Conservation (phyloP, 2,329 filamentous ascomycete species). For the Paecilomyces variotii region DNA sequence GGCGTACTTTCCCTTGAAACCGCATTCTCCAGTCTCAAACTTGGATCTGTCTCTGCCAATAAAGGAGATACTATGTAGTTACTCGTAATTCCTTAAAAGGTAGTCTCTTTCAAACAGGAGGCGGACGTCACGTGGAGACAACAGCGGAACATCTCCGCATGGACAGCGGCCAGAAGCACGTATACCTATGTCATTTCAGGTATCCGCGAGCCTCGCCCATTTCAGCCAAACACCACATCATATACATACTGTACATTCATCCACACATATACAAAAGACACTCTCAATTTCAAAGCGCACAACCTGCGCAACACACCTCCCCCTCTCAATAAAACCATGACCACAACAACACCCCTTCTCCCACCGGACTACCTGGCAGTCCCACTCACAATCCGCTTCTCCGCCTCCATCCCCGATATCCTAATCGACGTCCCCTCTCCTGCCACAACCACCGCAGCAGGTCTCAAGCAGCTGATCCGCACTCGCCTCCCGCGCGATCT, state of each 20-base stretch:
- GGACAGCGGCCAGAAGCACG: not conserved
- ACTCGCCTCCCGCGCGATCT: constrained; percentile 55
- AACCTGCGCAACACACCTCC: not conserved
- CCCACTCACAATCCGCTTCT: constrained; percentile 84
- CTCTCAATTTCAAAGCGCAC: not conserved
- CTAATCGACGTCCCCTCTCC: constrained; percentile 66
- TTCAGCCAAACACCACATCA: not conserved
- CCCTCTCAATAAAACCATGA: constrained; percentile 2
- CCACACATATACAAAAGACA: not conserved
- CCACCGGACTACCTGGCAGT: constrained; percentile 33
- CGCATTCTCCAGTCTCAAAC: too few species aligned
- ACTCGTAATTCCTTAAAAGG: too few species aligned
- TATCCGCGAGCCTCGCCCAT: not conserved
- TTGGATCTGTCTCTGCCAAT: too few species aligned
- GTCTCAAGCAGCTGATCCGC: constrained; percentile 77
- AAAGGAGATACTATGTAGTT: too few species aligned
- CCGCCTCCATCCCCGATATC: constrained; percentile 73
- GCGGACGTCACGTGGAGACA: not conserved
- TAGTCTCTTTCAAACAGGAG: too few species aligned
- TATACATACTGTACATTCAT: not conserved
- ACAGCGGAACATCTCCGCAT: not conserved
- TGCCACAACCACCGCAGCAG: constrained; percentile 60
- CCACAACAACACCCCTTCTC: constrained; percentile 12
- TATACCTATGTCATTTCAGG: not conserved
- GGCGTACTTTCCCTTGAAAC: too few species aligned